Evolutionary conservation across 129 eudicot species (phyloP).

Genomic region (Mikania micrantha): DNA sequence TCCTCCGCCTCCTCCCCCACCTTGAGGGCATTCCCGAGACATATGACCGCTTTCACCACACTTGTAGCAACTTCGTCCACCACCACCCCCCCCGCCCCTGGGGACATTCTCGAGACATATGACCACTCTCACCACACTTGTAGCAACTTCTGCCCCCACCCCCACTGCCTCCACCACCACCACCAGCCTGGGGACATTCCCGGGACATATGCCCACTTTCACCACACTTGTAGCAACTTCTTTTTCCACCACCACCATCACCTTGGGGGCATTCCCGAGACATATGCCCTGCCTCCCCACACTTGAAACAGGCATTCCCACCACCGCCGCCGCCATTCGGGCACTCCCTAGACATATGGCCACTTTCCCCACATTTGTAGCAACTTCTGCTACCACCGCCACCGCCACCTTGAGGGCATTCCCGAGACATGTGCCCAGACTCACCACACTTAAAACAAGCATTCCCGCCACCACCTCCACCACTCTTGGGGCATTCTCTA

Average conservation of each 20-base stretch:
- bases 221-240: conserved; percentile 24
- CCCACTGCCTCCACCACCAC: conserved; percentile 15
- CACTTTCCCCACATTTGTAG: conserved; percentile 16
- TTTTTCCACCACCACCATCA: conserved; percentile 15
- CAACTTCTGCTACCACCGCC: conserved; percentile 6
- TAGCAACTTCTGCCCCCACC: conserved; percentile 7
- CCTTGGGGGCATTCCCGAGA: conserved; percentile 22
- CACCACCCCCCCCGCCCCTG: conserved; percentile 20
- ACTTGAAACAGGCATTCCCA: conserved; percentile 12
- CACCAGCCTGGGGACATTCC: conserved; percentile 25
- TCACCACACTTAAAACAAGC: conserved; percentile 18
- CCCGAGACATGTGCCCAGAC: conserved; percentile 22
- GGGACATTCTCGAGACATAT: conserved; percentile 24
- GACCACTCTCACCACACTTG: conserved; percentile 18
- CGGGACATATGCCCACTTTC: conserved; percentile 28
- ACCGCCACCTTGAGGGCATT: conserved; percentile 19
- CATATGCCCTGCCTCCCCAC: conserved; percentile 21
- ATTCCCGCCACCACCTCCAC: conserved; percentile 10
- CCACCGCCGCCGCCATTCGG: conserved; percentile 23
- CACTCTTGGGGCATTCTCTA: conserved; percentile 23
- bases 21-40: conserved; percentile 28
- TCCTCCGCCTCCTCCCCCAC: conserved; percentile 15
- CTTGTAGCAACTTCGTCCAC: conserved; percentile 7
- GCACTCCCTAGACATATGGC: conserved; percentile 26
- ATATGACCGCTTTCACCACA: conserved; percentile 24